Base-by-base conservation (phyloP, 2,329 filamentous ascomycete genomes). In the Stachybotrys elegans region DNA sequence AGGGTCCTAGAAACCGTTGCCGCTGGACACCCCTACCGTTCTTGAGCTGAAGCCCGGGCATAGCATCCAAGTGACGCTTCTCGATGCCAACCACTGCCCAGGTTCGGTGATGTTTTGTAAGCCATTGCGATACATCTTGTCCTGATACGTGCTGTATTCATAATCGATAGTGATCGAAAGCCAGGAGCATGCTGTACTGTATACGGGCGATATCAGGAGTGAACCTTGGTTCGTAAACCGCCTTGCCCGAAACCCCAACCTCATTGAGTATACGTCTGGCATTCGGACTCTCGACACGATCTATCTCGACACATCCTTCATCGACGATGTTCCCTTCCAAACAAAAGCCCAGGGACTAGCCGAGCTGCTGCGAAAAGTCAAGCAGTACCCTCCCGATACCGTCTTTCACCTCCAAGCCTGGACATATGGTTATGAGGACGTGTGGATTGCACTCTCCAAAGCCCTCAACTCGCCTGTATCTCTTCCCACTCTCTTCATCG, bases 31-130 rank as follows among this genome's bases (percentile, higher is more conserved):
- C 0, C 88, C 89, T 0, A 91, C 84, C 0, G 65, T 69, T 4
- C 79, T 97, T 38, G 88, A 95, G 56, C 72, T 96, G 3, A 73
- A 72, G 2, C 87, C 84, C 0, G 78, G 79, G 2, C 75, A 77
- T 38, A 69, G 67, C n/a, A 81, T 96, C 20, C 81, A 83, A 38
- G 88, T 95, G 16, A 96, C 90, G 0, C 71, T 96, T 0, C 79
- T 96, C 42, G 86, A 95, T 67, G 90, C 92, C 2, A 96, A 97
- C 55, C 92, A 96, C 59, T 97, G 92, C 55, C 78, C 85, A 1
- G 91, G 92, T 0, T 83, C 89, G 16, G 88, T 93, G 16, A 95
- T 95, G 89, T 96, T 96, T 58, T 70, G 78, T 81, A 59, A 51
- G 76, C 61, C 3, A 20, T 1, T 5, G 2, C 16, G 5, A 4